Evolutionary conservation across 805 yeast species (phyloP).

Genomic region (Ogataea ramenticola): DNA sequence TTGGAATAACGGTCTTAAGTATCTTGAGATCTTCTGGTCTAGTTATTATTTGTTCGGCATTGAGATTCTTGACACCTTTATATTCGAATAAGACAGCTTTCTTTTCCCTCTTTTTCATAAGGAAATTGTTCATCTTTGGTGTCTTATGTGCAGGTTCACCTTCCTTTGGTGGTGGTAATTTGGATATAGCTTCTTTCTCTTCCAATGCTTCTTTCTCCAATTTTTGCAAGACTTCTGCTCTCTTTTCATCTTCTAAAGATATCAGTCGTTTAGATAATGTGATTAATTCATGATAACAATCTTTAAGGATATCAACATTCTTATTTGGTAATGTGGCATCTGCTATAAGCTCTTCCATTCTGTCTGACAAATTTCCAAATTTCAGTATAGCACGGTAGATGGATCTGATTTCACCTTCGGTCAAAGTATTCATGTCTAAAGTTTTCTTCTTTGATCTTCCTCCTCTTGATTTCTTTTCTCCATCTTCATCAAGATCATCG

Average conservation of each 20-base stretch:
- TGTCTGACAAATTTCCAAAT: conserved; percentile 68
- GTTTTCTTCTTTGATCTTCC: conserved; percentile 28
- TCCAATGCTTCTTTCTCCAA: conserved; percentile 55
- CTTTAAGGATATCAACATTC: conserved; percentile 69
- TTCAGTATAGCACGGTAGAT: conserved; percentile 77
- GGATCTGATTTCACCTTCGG: conserved; percentile 82
- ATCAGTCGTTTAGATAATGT: conserved; percentile 54
- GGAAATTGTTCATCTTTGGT: conserved; percentile 39
- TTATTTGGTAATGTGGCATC: conserved; percentile 87
- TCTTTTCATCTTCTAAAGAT: conserved; percentile 56
- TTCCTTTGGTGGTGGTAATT: conserved; percentile 21
- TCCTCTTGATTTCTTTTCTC: conserved; percentile 23
- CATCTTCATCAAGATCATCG: conserved; percentile 33
- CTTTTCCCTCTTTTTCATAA: conserved; percentile 71
- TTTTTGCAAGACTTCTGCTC: conserved; percentile 46
- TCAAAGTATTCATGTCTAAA: conserved; percentile 45
- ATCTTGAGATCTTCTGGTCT: conserved; percentile 82
- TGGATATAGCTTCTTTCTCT: conserved; percentile 35
- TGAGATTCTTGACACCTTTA: conserved; percentile 78
- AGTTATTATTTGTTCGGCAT: conserved; percentile 79
- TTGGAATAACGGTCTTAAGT: conserved; percentile 45
- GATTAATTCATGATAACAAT: conserved; percentile 67
- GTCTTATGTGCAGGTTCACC: conserved; percentile 21
- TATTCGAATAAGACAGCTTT: conserved; percentile 87
- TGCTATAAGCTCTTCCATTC: conserved; percentile 79